Conservation (phyloP, 306 rosid species). For the Adenanthera pavonina region DNA sequence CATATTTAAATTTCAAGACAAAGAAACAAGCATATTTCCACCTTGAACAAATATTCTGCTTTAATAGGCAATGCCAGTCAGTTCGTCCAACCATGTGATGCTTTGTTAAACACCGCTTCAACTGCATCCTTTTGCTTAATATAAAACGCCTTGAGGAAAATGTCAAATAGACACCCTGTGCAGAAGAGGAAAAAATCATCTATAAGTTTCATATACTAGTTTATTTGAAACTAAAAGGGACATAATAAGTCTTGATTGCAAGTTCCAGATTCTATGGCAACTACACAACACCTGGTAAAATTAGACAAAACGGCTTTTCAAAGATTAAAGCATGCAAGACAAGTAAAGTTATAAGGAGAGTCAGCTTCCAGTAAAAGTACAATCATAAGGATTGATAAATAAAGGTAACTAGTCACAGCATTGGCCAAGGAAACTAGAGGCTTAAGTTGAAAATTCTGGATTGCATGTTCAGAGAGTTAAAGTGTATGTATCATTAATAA, state of each 20-base stretch:
- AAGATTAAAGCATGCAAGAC: slow-evolving; percentile 15
- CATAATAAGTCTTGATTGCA: background rate
- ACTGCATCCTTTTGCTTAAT: slow-evolving; percentile 62
- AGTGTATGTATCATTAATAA: background rate
- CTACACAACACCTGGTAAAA: slow-evolving; percentile 5
- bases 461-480: background rate
- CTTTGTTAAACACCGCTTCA: slow-evolving; percentile 59
- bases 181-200: slow-evolving; percentile 19
- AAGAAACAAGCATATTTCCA: slow-evolving; percentile 41
- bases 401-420: background rate
- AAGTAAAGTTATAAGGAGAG: background rate
- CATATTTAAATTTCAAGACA: background rate
- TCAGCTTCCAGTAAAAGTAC: slow-evolving; percentile 11
- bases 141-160: slow-evolving; percentile 51
- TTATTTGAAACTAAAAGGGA: slow-evolving; percentile 14
- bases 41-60: slow-evolving; percentile 62
- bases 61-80: slow-evolving; percentile 49
- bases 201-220: slow-evolving; percentile 16
- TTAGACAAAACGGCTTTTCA: background rate
- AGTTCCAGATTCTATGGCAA: background rate
- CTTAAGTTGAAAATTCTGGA: background rate
- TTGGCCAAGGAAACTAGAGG: background rate
- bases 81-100: slow-evolving; percentile 57
- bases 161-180: slow-evolving; percentile 67
- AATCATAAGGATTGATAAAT: slow-evolving; percentile 5